Base-by-base conservation (phyloP, 805 yeast species). In the Clavispora carvajalis region DNA sequence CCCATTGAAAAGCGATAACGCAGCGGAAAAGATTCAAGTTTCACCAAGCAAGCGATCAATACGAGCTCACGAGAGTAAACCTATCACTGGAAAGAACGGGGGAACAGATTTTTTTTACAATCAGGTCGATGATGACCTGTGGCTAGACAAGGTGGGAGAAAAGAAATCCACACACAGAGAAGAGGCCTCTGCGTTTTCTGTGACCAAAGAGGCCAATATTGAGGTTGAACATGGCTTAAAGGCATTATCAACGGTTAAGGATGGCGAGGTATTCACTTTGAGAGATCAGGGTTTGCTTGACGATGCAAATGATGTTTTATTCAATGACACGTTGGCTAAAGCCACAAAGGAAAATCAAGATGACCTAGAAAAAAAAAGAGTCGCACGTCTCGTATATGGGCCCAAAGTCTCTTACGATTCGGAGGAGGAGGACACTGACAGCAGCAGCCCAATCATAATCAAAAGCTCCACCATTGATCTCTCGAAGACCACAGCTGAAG, bases 261-360 rank as follows among this genome's bases (percentile, higher is more conserved):
- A 60, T n/a, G 65, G 69, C 6, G 75, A 67, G 1, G 64, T 82
- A 3, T 60, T 85, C 38, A 83, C 89, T 0, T 62, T 84, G 37
- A 71, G 77, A 36, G 86, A 80, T 47, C 49, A 56, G n/a, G 58
- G 60, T 17, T 45, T 74, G 12, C 47, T 67, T 12, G 73, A 57
- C 13, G 63, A 53, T 7, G 54, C 53, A 18, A 57, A 45, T 5
- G 66, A 58, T 31, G 53, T 49, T 21, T 53, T 80, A 22, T 66
- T 57, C 22, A 68, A 77, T 38, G 73, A 68, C n/a, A 57, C 50
- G 44, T 54, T 58, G 45, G 21, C 42, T 12, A 24, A 43, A 45
- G 41, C 52, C 13, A 50, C 55, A 3, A 64, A 59, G 42, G 56
- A 63, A n/a, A 51, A 60, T 39, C 48, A 59, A 19, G 58, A 59